These are phyloP conservation scores for Parachaetomium inaequale DNA, from an alignment of 495 filamentous ascomycete genomes.

Conservation along the genomic window DNA sequence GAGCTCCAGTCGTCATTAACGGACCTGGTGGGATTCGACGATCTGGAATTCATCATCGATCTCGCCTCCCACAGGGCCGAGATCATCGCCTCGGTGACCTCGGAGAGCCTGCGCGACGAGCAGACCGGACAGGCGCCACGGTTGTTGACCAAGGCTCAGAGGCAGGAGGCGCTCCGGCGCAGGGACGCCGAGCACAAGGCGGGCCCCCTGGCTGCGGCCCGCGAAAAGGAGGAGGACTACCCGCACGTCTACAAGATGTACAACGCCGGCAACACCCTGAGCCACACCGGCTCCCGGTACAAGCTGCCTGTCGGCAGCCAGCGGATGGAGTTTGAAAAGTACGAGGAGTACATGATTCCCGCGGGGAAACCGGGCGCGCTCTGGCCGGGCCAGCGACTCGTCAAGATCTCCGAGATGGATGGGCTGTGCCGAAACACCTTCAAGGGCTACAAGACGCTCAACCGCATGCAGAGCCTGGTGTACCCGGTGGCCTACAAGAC, in stretches of 20 bases:
- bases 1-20: conserved; percentile 85
- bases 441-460: conserved; percentile 86
- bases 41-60: conserved; percentile 84
- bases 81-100: conserved; percentile 44
- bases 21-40: conserved; percentile 87
- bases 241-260: conserved; percentile 89
- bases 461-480: conserved; percentile 96
- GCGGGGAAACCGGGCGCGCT: conserved; percentile 75
- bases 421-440: conserved; percentile 89
- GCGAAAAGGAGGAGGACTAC: conserved; percentile 65
- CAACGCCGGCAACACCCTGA: conserved; percentile 77
- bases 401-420: conserved; percentile 79
- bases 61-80: conserved; percentile 69
- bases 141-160: conserved; percentile 69
- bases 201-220: conserved; percentile 58
- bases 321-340: conserved; percentile 57
- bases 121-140: conserved; percentile 47
- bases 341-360: conserved; percentile 84
- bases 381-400: conserved; percentile 63
- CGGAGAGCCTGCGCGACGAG: conserved; percentile 37
- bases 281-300: conserved; percentile 71
- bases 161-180: conserved; percentile 68
- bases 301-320: conserved; percentile 64
- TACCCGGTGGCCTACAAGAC: conserved; percentile 95
- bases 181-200: conserved; percentile 82